Base-by-base conservation (phyloP, 176 grass and related monocot genomes). In the Cenchrus americanus region DNA sequence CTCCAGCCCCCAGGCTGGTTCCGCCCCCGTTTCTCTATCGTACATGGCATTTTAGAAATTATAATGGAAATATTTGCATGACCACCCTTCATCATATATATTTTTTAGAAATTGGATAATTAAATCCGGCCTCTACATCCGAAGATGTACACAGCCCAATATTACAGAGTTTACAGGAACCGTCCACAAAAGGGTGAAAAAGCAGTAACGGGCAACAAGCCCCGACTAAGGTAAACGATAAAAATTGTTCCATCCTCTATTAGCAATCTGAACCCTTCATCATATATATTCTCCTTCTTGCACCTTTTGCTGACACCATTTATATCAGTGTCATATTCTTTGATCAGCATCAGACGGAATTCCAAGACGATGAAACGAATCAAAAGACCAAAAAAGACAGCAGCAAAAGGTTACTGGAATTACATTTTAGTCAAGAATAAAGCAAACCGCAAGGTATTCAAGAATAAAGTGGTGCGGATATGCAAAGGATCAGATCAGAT, bases 401-500 rank as follows among this genome's bases (percentile, higher is more conserved):
- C 11, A 14, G 42, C 22, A 59, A 88, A 92, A 85, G 54, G 63
- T 69, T 43, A 76, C 74, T 48, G 54, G 82, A 85, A 89, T 84
- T 66, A 70, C 61, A 83, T 85, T 89, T 93, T 89, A 85, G 73
- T 66, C 85, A 58, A 85, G 91, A 94, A 97, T 94, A 94, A 97
- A 97, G 87, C 84, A 71, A 81, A 66, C 70, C 49, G 43, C 66
- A 85, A 69, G 68, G 87, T 83, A 77, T 75, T 88, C 71, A 87
- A 87, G 86, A 97, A 94, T 94, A 97, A 94, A 94, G 89, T 73
- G 89, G 76, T 86, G 85, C 64, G 58, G 92, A 87, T 93, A 76
- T 77, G 62, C 26, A 94, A 47, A 81, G 73, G 27, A 30, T 30
- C 27, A 30, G 69, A 90, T 92, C 63, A 81, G 80, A 80, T 66